Conservation (phyloP, 1,284 basidiomycete genomes). For the Puccinia triticina region DNA sequence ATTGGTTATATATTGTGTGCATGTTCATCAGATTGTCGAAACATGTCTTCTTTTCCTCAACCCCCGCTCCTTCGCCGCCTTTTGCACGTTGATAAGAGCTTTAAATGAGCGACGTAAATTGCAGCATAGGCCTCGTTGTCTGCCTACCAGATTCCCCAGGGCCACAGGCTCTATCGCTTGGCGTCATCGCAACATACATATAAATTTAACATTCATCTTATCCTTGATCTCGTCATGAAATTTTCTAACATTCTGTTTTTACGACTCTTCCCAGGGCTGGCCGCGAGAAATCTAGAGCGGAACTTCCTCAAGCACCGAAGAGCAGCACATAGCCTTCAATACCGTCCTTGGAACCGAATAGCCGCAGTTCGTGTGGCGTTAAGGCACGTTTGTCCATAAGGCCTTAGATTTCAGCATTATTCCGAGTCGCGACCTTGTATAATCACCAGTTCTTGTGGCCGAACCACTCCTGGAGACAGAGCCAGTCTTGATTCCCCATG, state of each 20-base stretch:
- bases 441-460: not conserved
- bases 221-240: not conserved
- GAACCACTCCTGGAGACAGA: not conserved
- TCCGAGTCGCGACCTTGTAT: not conserved
- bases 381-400: not conserved
- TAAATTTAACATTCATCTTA: not conserved
- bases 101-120: not conserved
- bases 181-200: not conserved
- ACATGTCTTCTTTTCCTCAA: not conserved
- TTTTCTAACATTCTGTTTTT: not conserved
- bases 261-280: not conserved
- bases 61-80: not conserved
- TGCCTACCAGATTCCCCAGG: not conserved
- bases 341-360: not conserved
- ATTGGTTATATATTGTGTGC: slow-evolving; percentile 6
- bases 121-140: not conserved
- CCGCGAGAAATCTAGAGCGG: not conserved
- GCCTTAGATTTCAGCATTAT: not conserved
- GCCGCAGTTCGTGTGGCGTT: not conserved
- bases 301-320: not conserved
- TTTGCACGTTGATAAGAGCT: not conserved
- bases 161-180: not conserved
- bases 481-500: not conserved
- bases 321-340: not conserved
- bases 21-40: not conserved